Evolutionary conservation across 306 rosid genomes (phyloP), one percentile per base, ranked within the genome.

Genomic region (Herpetospermum pedunculosum): DNA sequence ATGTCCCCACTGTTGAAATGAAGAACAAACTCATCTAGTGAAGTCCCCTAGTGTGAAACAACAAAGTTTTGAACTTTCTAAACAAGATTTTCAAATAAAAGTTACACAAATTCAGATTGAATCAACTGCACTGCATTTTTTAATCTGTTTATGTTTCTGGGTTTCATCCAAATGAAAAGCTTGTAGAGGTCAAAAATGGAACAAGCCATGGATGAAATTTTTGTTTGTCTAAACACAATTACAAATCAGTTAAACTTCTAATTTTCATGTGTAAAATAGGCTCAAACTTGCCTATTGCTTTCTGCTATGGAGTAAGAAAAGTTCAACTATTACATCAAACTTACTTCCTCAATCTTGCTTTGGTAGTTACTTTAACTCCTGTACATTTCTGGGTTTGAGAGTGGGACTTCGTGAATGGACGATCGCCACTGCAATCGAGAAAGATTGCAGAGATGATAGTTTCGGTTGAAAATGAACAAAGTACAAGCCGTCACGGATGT

Each of bases 381-480:
- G 79, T 54, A 80, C 83, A 77, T 77, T 53, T 67, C 77, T 78
- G 38, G 90, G 86, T 77, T 77, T 89, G 71, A 95, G 93, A 80
- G 80, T 55, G 26, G 97, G 96, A 78, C 89, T 88, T 76, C 77
- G 87, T 1, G 81, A 60, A 80, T 95, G 97, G 80, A 95, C 77
- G 18, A 88, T 78, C 8, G 97, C 99, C 77, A 92, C 92, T 2
- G 97, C 96, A 13, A 95, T 86, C 67, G 97, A 90, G 83, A 95
- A 89, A 73, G 93, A 85, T 82, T 95, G 97, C 65, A 95, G 86
- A 49, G 84, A 76, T 9, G 96, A 91, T 37, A 95, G 78, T 67
- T 84, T 82, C 8, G 53, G 83, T 52, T 88, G 86, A 79, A 82
- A 92, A 82, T 92, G 92, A 80, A 92, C 77, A 49, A 82, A 90